phyloP scores from a whole-genome alignment of 352 stramenopile species.

The Phytophthora megakarya region DNA sequence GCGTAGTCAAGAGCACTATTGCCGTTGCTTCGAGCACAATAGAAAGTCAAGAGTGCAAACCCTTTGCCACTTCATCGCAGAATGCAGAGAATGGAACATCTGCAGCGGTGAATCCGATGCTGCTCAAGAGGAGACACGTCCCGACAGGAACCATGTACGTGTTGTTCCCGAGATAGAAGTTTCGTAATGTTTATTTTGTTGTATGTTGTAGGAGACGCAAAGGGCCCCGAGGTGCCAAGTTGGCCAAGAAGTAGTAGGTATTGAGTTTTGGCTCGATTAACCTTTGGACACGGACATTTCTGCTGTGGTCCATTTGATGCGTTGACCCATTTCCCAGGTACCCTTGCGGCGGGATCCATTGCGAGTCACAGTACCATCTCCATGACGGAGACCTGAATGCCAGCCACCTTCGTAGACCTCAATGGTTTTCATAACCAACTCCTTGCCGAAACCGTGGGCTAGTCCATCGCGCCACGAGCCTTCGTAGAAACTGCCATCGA shows the following conservation, averaged over 20 bases:
- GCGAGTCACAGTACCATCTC: conserved; percentile 55
- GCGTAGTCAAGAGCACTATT: conserved; percentile 1
- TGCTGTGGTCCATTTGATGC: conserved; percentile 70
- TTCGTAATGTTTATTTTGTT: not conserved
- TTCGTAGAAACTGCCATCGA: conserved; percentile 69
- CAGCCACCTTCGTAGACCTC: conserved; percentile 73
- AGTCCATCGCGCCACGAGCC: conserved; percentile 67
- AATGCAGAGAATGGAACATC: conserved; percentile 13
- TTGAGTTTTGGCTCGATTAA: conserved; percentile 1
- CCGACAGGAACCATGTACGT: conserved; percentile 60
- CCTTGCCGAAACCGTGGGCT: conserved; percentile 59
- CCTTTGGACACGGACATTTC: conserved; percentile 48
- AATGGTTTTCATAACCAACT: conserved; percentile 39
- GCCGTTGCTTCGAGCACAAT: not conserved
- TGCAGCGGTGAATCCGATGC: conserved; percentile 13
- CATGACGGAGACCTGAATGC: conserved; percentile 57
- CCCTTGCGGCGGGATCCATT: conserved; percentile 51
- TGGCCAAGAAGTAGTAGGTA: conserved; percentile 48
- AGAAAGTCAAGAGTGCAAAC: conserved; percentile 5
- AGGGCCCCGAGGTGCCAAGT: conserved; percentile 54
- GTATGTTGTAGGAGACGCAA: conserved; percentile 46
- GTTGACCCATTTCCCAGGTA: conserved; percentile 62
- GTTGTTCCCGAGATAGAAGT: too few species aligned
- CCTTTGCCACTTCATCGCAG: conserved; percentile 8
- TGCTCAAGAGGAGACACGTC: conserved; percentile 53